phyloP scores from a whole-genome alignment of 495 filamentous ascomycete genomes.

The Podospora sp. region DNA sequence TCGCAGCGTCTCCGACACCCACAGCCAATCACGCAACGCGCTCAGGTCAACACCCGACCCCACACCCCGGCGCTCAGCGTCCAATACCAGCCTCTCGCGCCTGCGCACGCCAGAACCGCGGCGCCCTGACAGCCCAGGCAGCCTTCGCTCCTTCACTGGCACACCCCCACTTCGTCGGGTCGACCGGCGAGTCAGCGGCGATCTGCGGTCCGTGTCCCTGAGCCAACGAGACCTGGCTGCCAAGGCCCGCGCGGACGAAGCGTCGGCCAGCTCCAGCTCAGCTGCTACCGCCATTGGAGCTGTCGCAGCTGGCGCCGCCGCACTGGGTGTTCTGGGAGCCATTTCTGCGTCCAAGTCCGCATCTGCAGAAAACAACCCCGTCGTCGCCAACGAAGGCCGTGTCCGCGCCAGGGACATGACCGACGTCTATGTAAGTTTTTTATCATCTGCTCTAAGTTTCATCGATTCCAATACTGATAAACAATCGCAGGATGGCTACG shows the following conservation, averaged over 20 bases:
- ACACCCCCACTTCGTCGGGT: slow-evolving; percentile 72
- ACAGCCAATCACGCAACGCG: slow-evolving; percentile 31
- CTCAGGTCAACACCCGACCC: slow-evolving; percentile 37
- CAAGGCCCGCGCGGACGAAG: slow-evolving; percentile 25
- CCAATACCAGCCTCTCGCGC: slow-evolving; percentile 56
- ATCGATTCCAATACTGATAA: slow-evolving; percentile 14
- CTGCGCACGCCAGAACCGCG: slow-evolving; percentile 61
- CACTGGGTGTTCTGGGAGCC: slow-evolving; percentile 38
- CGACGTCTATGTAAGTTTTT: slow-evolving; percentile 85
- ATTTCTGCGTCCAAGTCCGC: slow-evolving; percentile 28
- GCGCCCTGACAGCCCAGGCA: slow-evolving; percentile 63
- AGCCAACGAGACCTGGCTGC: slow-evolving; percentile 51
- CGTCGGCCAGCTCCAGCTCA: slow-evolving; percentile 4
- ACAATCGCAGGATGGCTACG: slow-evolving; percentile 79
- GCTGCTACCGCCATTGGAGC: slow-evolving; percentile 12
- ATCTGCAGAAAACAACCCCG: slow-evolving; percentile 62
- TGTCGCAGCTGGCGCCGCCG: slow-evolving; percentile 36
- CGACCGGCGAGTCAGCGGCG: slow-evolving; percentile 74
- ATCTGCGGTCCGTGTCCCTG: slow-evolving; percentile 73
- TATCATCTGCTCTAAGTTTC: slow-evolving; percentile 19
- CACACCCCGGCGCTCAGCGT: slow-evolving; percentile 42
- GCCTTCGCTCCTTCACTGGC: slow-evolving; percentile 49
- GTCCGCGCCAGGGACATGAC: slow-evolving; percentile 81
- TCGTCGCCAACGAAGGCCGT: slow-evolving; percentile 82
- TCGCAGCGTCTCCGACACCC: slow-evolving; percentile 30